Evolutionary conservation across 306 rosid genomes (phyloP), one percentile per base, ranked within the genome.

Genomic region (Calophaca sinica): DNA sequence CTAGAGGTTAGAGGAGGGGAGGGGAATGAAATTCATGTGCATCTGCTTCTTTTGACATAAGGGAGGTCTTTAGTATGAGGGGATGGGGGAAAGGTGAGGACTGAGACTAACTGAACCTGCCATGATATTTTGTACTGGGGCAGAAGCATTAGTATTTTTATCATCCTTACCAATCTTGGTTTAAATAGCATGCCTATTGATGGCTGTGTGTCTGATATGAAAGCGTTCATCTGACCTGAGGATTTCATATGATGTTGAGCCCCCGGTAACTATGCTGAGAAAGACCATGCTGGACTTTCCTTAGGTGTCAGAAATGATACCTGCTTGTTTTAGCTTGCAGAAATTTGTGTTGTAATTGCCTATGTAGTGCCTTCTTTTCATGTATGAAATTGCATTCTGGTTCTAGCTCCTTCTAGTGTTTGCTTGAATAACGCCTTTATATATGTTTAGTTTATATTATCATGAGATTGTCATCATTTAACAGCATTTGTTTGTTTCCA

Each of bases 401-500:
- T 57, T 33, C 49, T 77, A 39, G 60, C 54, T 72, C 9, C 32
- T 29, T 55, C 72, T 50, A 44, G 45, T 13, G 42, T 61, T 44
- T 26, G 15, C 26, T 41, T 80, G 26, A 20, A 20, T 20, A 1
- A 20, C 38, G 35, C 70, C 48, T 45, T 67, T 76, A 7, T 60
- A 6, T 12, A 9, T 38, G 70, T 54, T 72, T 7, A 52, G 26
- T 71, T 44, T 38, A 62, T 59, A 62, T 45, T 46, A 39, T 78
- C 33, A 48, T 62, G 70, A 58, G 41, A 48, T 68, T 39, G 39
- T 55, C 68, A 7, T 44, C 14, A 31, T 49, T 81, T 80, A 69
- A 74, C 83, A 62, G 29, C 75, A 14, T 42, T 51, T 74, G 42
- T 84, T 70, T 66, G 70, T 73, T 81, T 82, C 53, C 38, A 6